phyloP scores from a whole-genome alignment of 2,329 filamentous ascomycete genomes.

The Apiospora saccharicola region DNA sequence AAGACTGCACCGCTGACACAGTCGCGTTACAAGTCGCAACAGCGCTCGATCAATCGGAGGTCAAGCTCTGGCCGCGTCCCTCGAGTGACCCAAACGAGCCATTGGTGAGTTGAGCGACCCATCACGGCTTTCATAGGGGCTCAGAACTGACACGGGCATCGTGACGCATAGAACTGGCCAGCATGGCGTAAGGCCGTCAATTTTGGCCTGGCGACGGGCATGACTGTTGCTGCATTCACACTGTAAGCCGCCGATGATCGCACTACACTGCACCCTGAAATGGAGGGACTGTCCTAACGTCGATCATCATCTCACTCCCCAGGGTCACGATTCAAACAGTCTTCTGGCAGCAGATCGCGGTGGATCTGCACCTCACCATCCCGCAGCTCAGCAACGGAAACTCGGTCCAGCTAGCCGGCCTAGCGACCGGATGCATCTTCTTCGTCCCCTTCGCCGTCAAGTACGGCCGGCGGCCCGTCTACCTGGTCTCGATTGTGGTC shows the following conservation, averaged over 20 bases:
- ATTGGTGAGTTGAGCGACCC: slow-evolving; percentile 32
- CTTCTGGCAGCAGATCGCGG: slow-evolving; percentile 45
- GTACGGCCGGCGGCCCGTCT: slow-evolving; percentile 44
- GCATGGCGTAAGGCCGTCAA: slow-evolving; percentile 42
- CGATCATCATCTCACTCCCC: background rate
- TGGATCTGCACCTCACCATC: slow-evolving; percentile 39
- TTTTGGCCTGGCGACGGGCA: slow-evolving; percentile 37
- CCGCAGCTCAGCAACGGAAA: slow-evolving; percentile 37
- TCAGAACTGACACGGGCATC: background rate
- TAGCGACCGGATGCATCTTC: slow-evolving; percentile 44
- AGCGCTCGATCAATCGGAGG: slow-evolving; percentile 12
- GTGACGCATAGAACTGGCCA: slow-evolving; percentile 40
- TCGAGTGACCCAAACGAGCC: slow-evolving; percentile 42
- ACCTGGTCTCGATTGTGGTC: slow-evolving; percentile 36
- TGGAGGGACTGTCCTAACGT: background rate
- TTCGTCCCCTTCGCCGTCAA: slow-evolving; percentile 46
- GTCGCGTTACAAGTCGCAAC: slow-evolving; percentile 9
- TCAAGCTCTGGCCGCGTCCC: slow-evolving; percentile 25
- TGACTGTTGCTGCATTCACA: slow-evolving; percentile 41
- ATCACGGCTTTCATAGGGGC: no score
- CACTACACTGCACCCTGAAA: background rate
- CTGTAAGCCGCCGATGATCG: slow-evolving; percentile 12
- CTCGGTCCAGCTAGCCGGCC: slow-evolving; percentile 41
- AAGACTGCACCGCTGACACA: background rate
- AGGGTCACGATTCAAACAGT: slow-evolving; percentile 37